These are phyloP conservation scores for Sphaerulina vaccinii DNA, from an alignment of 2,329 filamentous ascomycete genomes.

Conservation along the genomic window DNA sequence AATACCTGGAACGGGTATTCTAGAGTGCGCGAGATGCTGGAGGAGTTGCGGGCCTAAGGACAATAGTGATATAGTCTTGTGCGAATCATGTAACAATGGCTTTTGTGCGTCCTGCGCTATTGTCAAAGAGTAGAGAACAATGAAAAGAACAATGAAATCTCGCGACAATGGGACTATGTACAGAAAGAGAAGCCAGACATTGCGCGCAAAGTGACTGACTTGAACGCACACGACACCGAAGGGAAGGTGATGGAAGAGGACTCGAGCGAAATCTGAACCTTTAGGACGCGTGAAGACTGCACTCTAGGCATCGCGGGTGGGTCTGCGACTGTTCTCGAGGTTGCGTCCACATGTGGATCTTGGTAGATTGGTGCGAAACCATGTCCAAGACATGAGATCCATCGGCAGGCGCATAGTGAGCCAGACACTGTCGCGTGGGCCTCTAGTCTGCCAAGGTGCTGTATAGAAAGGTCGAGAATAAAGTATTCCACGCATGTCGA, in stretches of 20 bases:
- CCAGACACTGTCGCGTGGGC: conserved; percentile 13
- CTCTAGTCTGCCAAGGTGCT: conserved; percentile 5
- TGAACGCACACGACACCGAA: conserved; percentile 19
- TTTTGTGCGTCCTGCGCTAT: conserved; percentile 20
- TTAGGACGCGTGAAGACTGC: conserved; percentile 3
- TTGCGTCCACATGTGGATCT: conserved; percentile 19
- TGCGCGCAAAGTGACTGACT: conserved; percentile 14
- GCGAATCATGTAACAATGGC: conserved; percentile 17
- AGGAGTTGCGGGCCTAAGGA: background rate
- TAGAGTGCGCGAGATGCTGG: conserved; percentile 14
- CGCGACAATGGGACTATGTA: conserved; percentile 22
- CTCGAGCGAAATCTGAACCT: conserved; percentile 4
- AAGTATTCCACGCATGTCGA: conserved; percentile 21
- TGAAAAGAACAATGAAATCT: conserved; percentile 19
- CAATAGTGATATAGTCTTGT: conserved; percentile 9
- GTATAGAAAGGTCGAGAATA: conserved; percentile 20
- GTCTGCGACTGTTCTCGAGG: conserved; percentile 11
- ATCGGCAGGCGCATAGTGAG: conserved; percentile 19
- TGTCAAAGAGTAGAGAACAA: conserved; percentile 13
- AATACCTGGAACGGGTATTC: conserved; percentile 6
- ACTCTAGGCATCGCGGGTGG: conserved; percentile 8
- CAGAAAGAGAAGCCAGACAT: conserved; percentile 18
- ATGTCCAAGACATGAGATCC: conserved; percentile 2
- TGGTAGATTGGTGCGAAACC: conserved; percentile 18
- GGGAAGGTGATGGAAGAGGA: conserved; percentile 13